A percentile compares a stretch with the other conserved stretches of the same genome.
Conservation (phyloP, 2,329 filamentous ascomycete species). For the Botrytis elliptica region DNA sequence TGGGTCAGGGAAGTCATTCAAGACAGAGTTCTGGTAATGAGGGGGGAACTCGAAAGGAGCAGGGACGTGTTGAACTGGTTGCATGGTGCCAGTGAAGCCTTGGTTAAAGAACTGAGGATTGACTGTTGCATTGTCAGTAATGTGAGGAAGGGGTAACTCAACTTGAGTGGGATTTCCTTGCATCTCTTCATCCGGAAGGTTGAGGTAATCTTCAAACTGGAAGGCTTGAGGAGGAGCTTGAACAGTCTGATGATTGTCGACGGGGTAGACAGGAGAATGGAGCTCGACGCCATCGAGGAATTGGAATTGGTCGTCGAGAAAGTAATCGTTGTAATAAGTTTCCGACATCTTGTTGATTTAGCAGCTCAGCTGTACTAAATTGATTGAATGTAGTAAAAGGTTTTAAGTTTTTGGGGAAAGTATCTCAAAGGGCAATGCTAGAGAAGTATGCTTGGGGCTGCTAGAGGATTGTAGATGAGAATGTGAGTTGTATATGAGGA, state of each 20-base stretch:
- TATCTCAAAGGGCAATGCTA: neutral
- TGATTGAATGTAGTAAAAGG: neutral
- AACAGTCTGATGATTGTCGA: neutral
- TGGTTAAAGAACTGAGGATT: neutral
- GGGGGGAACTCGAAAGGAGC: neutral
- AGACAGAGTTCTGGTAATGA: constrained; percentile 25
- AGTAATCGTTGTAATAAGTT: neutral
- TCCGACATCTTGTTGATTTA: constrained; percentile 14
- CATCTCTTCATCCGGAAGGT: neutral
- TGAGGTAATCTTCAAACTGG: neutral
- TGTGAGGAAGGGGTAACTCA: constrained; percentile 7
- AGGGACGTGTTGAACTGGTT: neutral
- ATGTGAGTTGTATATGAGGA: neutral
- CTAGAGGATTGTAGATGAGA: neutral
- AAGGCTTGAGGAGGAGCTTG: neutral
- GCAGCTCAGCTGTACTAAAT: constrained; percentile 26
- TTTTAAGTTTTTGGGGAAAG: too few species aligned
- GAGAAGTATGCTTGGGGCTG: neutral
- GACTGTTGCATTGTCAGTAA: constrained; percentile 13
- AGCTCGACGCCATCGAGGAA: neutral
- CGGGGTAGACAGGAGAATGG: neutral
- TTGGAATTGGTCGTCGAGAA: neutral
- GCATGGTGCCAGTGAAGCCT: neutral
- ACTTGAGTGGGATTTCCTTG: neutral
- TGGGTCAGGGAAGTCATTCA: constrained; percentile 27